A percentile compares a stretch with the other conserved stretches of the same genome.
phyloP scores from a whole-genome alignment of 257 asterid species.

The Nicotiana attenuata region DNA sequence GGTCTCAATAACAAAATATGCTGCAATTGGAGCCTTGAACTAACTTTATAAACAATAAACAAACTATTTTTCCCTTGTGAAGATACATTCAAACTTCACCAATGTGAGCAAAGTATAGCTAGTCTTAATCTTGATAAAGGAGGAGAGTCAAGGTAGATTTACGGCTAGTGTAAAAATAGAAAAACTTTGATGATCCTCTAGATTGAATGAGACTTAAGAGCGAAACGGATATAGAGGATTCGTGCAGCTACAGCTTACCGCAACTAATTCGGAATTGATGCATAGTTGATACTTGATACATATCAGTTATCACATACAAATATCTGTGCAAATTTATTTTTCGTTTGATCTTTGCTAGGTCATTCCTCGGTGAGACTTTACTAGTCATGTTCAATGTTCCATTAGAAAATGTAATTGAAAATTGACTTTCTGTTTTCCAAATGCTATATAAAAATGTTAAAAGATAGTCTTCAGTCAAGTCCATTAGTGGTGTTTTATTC shows the following conservation, averaged over 20 bases:
- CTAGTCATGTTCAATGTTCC: neutral
- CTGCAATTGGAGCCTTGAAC: neutral
- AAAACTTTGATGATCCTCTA: neutral
- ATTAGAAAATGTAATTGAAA: neutral
- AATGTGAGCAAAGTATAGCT: neutral
- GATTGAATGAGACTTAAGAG: neutral
- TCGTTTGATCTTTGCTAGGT: neutral
- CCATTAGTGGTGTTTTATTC: neutral
- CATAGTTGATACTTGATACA: neutral
- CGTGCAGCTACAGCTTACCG: neutral
- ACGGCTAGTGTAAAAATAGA: neutral
- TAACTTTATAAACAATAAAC: neutral
- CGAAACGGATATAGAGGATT: neutral
- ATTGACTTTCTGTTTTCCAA: neutral
- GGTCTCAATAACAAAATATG: neutral
- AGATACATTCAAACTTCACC: neutral
- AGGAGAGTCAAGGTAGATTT: neutral
- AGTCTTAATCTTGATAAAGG: neutral
- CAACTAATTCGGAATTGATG: neutral
- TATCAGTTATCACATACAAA: neutral
- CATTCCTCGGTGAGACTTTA: neutral
- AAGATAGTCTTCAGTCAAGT: neutral
- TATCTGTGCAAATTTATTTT: neutral
- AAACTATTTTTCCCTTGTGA: neutral
- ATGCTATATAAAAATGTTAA: neutral